Percentiles rank a stretch among this genome's conserved stretches.
Conservation (phyloP, 2,329 filamentous ascomycete genomes). For the Camptophora hylomeconis region DNA sequence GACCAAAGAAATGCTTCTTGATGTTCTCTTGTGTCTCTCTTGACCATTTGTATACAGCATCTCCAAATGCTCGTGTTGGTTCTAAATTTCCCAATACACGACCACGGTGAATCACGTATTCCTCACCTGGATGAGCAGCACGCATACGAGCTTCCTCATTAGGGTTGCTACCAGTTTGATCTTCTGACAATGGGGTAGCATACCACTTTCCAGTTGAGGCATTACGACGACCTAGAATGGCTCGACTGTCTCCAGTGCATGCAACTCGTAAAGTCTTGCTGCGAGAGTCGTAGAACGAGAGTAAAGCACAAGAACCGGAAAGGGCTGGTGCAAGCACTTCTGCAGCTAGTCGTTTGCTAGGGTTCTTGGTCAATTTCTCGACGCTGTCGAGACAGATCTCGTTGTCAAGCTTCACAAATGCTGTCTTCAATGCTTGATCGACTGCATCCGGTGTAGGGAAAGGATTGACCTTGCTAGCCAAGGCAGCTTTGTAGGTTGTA, state of each 20-base stretch:
- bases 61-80: constrained; percentile 86
- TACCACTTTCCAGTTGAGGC: constrained; percentile 72
- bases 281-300: constrained; percentile 88
- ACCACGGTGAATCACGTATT: constrained; percentile 70
- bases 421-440: constrained; percentile 81
- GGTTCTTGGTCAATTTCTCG: constrained; percentile 75
- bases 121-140: constrained; percentile 73
- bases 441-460: constrained; percentile 66
- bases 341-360: constrained; percentile 80
- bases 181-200: constrained; percentile 75
- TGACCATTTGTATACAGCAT: constrained; percentile 94
- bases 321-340: constrained; percentile 85
- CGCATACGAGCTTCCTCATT: constrained; percentile 74
- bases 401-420: constrained; percentile 76
- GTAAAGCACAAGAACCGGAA: constrained; percentile 89
- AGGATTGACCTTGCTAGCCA: constrained; percentile 40
- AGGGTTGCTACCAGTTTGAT: constrained; percentile 84
- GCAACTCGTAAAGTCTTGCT: constrained; percentile 84
- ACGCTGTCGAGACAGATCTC: constrained; percentile 93
- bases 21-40: constrained; percentile 71
- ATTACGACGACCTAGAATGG: constrained; percentile 72
- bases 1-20: constrained; percentile 75
- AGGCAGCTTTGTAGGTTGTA: constrained; percentile 68
- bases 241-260: constrained; percentile 91
- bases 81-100: constrained; percentile 85